Base-by-base conservation (phyloP, 2,329 filamentous ascomycete genomes). In the Alternaria sp. region DNA sequence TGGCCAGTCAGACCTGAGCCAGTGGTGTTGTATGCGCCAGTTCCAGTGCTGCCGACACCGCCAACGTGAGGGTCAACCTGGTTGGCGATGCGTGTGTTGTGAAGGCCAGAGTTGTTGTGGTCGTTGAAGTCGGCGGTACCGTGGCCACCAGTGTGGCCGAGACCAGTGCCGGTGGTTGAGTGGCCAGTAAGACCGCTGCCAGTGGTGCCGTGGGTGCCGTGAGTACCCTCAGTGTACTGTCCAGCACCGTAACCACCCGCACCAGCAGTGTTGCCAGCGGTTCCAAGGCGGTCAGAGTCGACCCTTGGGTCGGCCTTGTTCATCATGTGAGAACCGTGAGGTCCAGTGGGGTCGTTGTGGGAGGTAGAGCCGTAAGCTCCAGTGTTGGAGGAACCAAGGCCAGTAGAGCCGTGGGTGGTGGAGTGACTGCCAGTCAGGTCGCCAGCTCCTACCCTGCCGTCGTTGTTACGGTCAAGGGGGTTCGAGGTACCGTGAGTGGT, bases 81-180 rank as follows among this genome's bases (percentile, higher is more conserved):
- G 54, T 60, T 60, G 41, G 54, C 54, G 20, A 57, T 41, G 41
- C n/a, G 57, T 3, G 60, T 68, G 41, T 68, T 67, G 70, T 80
- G 78, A 9, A 75, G 76, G 4, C 78, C 78, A 54, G 76, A 76
- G 5, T 77, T 78, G 51, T 74, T 72, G n/a, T 77, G 79, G 52
- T 63, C 54, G 71, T 74, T 57, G 71, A 71, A 48, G 52, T 67
- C 65, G 28, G 50, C 25, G 10, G 57, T 60, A 16, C 46, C 46
- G 27, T 57, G 46, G 16, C 38, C 36, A 11, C 45, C 45, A 32
- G 43, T 32, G 25, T 25, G 25, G 25, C 52, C 52, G 20, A 54
- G 52, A 27, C 52, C 52, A 16, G 55, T 43, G 54, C 61, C 49
- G 38, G 64, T 56, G 14, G 52, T 50, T 16, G 49, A 46, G 56